Conservation (phyloP, 129 eudicot genomes). For the Gnaphalium uliginosum region DNA sequence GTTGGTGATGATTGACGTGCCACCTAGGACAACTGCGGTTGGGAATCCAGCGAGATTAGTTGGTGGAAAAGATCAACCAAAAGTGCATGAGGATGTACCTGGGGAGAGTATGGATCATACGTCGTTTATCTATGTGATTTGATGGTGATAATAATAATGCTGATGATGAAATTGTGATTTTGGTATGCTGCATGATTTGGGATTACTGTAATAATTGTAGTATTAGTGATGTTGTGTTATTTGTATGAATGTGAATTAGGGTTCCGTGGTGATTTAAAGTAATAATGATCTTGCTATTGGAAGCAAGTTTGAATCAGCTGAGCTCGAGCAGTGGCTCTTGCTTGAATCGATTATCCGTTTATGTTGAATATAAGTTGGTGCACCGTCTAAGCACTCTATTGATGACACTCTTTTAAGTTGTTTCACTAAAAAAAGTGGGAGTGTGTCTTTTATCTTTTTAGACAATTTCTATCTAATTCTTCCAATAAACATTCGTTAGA, state of each 20-base stretch:
- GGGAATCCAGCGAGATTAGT: constrained; percentile 83
- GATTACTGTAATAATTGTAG: background rate
- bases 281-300: background rate
- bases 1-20: constrained; percentile 77
- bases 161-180: constrained; percentile 8
- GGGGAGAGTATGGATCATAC: constrained; percentile 86
- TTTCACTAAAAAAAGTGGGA: no score
- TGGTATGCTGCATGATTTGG: constrained; percentile 14
- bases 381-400: no score
- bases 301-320: background rate
- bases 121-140: constrained; percentile 51
- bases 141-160: background rate
- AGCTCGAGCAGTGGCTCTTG: background rate
- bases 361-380: no score
- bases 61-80: constrained; percentile 68
- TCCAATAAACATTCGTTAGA: no score
- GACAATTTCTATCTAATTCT: no score
- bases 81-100: constrained; percentile 56
- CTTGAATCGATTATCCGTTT: no score
- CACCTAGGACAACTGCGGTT: constrained; percentile 80
- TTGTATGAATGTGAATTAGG: background rate
- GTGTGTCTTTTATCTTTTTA: no score
- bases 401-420: no score
- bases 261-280: no score
- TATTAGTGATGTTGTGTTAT: background rate